These are phyloP conservation scores for Dendrocalamus sinicus DNA, from an alignment of 176 grass and related monocot species.

Conservation along the genomic window DNA sequence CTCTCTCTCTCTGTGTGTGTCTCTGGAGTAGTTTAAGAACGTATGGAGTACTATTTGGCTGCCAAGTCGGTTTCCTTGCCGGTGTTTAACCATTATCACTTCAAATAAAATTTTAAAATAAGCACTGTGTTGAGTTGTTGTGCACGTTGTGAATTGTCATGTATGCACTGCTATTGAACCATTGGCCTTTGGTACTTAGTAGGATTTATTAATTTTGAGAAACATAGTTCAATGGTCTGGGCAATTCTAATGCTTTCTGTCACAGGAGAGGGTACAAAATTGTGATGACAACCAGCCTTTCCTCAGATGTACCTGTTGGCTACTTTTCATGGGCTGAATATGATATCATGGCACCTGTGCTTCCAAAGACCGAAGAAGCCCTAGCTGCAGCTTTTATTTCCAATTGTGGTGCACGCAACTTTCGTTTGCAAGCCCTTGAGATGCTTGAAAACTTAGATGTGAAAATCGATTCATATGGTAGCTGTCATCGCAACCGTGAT, in stretches of 20 bases:
- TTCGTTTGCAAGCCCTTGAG: constrained; percentile 89
- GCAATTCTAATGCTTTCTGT: constrained; percentile 41
- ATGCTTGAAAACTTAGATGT: constrained; percentile 84
- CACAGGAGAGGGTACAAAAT: constrained; percentile 83
- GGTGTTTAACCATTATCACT: constrained; percentile 21
- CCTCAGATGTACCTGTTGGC: constrained; percentile 93
- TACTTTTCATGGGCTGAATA: constrained; percentile 99
- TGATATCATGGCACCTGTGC: constrained; percentile 87
- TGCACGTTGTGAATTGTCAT: background rate
- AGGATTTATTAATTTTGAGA: constrained; percentile 37
- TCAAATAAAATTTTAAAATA: constrained; percentile 31
- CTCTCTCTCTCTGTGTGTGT: background rate
- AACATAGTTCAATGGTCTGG: constrained; percentile 32
- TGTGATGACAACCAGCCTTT: constrained; percentile 95
- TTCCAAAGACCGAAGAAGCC: constrained; percentile 77
- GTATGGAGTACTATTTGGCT: constrained; percentile 21
- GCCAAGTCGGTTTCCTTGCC: constrained; percentile 1
- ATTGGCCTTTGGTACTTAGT: constrained; percentile 17
- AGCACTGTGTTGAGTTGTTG: background rate
- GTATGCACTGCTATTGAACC: constrained; percentile 6
- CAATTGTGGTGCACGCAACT: constrained; percentile 93
- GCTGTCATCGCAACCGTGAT: constrained; percentile 89
- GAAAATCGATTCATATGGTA: constrained; percentile 98
- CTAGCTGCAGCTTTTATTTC: constrained; percentile 97
- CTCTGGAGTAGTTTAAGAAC: background rate